Base-by-base conservation (phyloP, 495 filamentous ascomycete species). In the Staphylotrichum tortipilum region DNA sequence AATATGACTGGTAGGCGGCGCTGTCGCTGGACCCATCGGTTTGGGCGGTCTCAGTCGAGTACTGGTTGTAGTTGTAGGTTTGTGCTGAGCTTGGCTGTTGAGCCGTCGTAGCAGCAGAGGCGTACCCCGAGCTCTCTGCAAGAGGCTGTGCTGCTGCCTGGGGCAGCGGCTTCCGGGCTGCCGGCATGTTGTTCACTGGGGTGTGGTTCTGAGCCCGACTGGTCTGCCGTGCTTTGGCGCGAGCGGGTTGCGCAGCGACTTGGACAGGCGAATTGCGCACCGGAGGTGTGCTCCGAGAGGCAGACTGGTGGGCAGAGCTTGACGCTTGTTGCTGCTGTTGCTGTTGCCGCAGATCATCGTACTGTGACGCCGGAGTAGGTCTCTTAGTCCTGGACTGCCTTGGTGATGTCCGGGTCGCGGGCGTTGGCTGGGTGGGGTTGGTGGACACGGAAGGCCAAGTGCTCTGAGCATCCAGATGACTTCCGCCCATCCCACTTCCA, bases 1-100 rank as follows among this genome's bases (percentile, higher is more conserved):
- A 37, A 33, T 66, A 60, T 4, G 58, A 56, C 23, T 66, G 59
- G 38, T 62, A 64, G 2, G 54, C 42, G 10, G 59, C 42, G 12
- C 44, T 46, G 26, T 47, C 53, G 34, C 38, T 64, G 2, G 59
- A 43, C 33, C 44, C 19, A n/a, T 60, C 57, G 11, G 50, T 41
- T 8, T 54, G 48, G 8, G 51, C 46, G 34, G 17, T 57, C 4
- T 41, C 44, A n/a, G 10, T 35, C 8, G 55, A 36, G 45, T 59
- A 56, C 11, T 58, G 56, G 21, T 36, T 50, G 42, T 59, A 59
- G 9, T 30, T 52, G 49, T 62, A 66, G 26, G 18, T 41, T 19
- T 47, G 35, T 1, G 40, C 49, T 15, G 60, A 29, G 17, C 26
- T 53, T 11, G 61, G 31, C 24, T 28, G 40, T 14, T 60, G n/a